Evolutionary conservation across 1,284 basidiomycete genomes (phyloP), one percentile per base, ranked within the genome.

Genomic region (Cutaneotrichosporon dermatis): DNA sequence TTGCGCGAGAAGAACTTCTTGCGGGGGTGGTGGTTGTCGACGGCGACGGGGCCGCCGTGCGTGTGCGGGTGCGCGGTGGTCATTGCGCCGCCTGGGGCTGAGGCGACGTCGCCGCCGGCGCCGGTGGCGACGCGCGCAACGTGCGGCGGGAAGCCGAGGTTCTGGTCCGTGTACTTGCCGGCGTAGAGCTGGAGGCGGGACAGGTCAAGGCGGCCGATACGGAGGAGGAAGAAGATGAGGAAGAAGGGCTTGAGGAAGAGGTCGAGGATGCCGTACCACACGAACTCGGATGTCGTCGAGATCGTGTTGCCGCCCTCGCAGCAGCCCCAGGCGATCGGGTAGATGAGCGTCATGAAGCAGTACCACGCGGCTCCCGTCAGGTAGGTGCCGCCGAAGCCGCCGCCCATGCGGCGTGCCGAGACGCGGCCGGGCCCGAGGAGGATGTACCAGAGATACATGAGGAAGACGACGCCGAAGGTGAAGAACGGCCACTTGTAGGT

Each of bases 241-340:
- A 45, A 65, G 57, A 69, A 64, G 4, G 83, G 83, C 60, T 82
- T 84, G 60, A 82, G 79, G 63, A 86, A 58, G 12, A 86, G 55
- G 66, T 86, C 85, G 57, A 87, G 79, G 60, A 85, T 75, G 60
- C 84, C 85, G 73, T 85, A 86, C 76, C 83, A 85, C 60, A 79
- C 66, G 76, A 80, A 77, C 65, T 81, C 78, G 16, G 71, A 69
- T n/a, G 42, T 44, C 63, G 74, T 70, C 16, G 77, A 69, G 13
- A 69, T 62, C 60, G 79, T 64, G 62, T 80, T 80, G 34, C 67
- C 70, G 40, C 80, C 80, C 57, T 81, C 79, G 51, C 69, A 67
- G 10, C 79, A 66, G 41, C 74, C 79, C 78, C 77, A 80, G 11
- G 75, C 75, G 53, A 82, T 72, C 36, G 79, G 76, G 74, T 85